Base-by-base conservation (phyloP, 225 moss, liverwort and hornwort genomes). In the Bryum argenteum region DNA sequence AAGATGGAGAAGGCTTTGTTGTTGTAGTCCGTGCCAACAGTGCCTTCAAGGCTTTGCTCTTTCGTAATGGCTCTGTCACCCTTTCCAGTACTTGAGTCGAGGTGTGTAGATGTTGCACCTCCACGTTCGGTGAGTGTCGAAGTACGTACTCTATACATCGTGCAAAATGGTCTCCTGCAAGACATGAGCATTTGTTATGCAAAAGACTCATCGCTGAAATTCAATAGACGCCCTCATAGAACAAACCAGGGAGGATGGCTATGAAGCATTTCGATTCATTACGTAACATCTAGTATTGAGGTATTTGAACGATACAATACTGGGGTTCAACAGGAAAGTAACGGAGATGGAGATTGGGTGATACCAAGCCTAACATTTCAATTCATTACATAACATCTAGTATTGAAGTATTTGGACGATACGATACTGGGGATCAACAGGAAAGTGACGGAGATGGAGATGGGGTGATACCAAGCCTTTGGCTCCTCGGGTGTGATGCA, bases 301-400 rank as follows among this genome's bases (percentile, higher is more conserved):
- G 33, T 33, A 6, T 33, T 33, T 33, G 33, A 33, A 33, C 33
- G 7, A 33, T 33, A 33, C 33, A n/a, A n/a, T n/a, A n/a, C n/a
- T n/a, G n/a, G n/a, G n/a, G n/a, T n/a, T n/a, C 33, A 33, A 33
- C 33, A 33, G 33, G 16, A 61, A 55, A 16, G 19, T 40, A 23
- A 39, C 23, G 33, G 12, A 64, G 42, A 62, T 21, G 39, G 24
- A 54, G 63, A 44, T 23, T 11, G 64, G 48, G 70, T 9, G 79
- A 75, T 58, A 84, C 84, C 84, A 70, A 84, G 80, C 67, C 84
- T 66, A n/a, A n/a, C n/a, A n/a, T n/a, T n/a, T n/a, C n/a, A n/a
- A n/a, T n/a, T n/a, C n/a, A n/a, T n/a, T n/a, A n/a, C n/a, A n/a
- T n/a, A n/a, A n/a, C n/a, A 6, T 2, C 26, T 33, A 4, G 7